Conservation (phyloP, 2,329 filamentous ascomycete species). For the Keithomyces neogunnii region DNA sequence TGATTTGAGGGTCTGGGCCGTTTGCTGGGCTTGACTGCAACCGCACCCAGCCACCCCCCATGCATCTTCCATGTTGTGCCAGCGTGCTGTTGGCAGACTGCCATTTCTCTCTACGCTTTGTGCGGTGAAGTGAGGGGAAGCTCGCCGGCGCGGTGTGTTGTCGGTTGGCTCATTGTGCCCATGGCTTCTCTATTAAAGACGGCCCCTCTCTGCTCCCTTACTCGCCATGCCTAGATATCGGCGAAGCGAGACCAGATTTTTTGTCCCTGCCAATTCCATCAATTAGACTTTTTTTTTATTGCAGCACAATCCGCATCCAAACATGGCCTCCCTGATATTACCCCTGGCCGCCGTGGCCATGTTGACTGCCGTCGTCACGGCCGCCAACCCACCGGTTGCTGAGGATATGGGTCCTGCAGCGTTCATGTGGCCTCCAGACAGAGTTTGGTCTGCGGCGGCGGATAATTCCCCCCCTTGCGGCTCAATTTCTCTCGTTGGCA, state of each 20-base stretch:
- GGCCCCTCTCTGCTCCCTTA: too few species aligned
- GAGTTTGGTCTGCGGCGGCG: slow-evolving; percentile 42
- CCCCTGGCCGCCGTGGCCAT: slow-evolving; percentile 9
- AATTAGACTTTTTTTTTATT: background rate
- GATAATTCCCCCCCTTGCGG: slow-evolving; percentile 53
- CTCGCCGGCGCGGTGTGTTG: too few species aligned
- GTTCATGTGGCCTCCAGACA: slow-evolving; percentile 52
- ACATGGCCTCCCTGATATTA: slow-evolving; percentile 13
- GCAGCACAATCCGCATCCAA: background rate
- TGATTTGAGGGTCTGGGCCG: too few species aligned
- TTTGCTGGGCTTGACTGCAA: too few species aligned
- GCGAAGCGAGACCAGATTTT: background rate
- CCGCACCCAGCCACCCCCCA: too few species aligned
- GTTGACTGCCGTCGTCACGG: background rate
- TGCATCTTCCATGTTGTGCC: too few species aligned
- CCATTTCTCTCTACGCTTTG: too few species aligned
- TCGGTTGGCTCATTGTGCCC: too few species aligned
- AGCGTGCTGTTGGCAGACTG: too few species aligned
- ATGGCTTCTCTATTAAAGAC: too few species aligned
- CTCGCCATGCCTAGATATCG: too few species aligned
- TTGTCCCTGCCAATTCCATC: background rate
- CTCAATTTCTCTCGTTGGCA: slow-evolving; percentile 34
- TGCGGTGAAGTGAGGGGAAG: too few species aligned
- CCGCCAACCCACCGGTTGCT: slow-evolving; percentile 1
- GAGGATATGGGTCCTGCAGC: slow-evolving; percentile 44